These are phyloP conservation scores for Lavandula angustifolia DNA, from an alignment of 257 asterid genomes.

Conservation along the genomic window DNA sequence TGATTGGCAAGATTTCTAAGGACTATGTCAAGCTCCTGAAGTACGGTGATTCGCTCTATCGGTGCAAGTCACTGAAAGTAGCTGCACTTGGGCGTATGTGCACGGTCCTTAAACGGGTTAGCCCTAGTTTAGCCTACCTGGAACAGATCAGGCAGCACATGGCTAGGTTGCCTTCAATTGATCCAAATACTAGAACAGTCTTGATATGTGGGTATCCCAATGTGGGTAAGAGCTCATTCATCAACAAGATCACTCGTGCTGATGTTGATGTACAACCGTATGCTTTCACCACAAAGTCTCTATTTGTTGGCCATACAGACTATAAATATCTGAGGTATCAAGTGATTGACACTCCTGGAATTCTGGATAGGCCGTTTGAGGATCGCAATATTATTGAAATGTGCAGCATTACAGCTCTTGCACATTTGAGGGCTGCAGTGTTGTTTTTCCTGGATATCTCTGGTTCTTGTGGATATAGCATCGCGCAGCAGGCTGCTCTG, in stretches of 20 bases:
- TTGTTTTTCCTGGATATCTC: conserved; percentile 89
- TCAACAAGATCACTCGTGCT: conserved; percentile 90
- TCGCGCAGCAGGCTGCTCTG: conserved; percentile 91
- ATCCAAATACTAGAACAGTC: conserved; percentile 92
- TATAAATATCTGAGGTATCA: conserved; percentile 87
- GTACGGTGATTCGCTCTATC: conserved; percentile 87
- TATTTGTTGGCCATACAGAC: conserved; percentile 96
- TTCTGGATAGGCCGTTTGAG: conserved; percentile 92
- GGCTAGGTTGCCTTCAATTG: conserved; percentile 94
- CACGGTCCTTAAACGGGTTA: conserved; percentile 75
- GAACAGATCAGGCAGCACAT: conserved; percentile 97
- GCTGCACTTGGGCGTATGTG: conserved; percentile 98
- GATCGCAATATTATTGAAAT: conserved; percentile 96
- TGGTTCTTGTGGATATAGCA: conserved; percentile 94
- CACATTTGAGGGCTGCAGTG: conserved; percentile 94
- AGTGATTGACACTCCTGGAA: conserved; percentile 98
- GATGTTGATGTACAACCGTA: conserved; percentile 96
- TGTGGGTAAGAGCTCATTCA: conserved; percentile 97
- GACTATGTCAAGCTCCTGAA: conserved; percentile 82
- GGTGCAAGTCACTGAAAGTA: conserved; percentile 87
- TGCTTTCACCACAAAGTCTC: conserved; percentile 95
- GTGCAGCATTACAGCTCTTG: conserved; percentile 98
- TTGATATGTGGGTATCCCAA: conserved; percentile 98
- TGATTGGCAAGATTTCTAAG: conserved; percentile 78
- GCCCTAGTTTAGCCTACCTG: conserved; percentile 95